These are phyloP conservation scores for Cyclocybe cylindracea DNA, from an alignment of 768 basidiomycete species.

Conservation along the genomic window DNA sequence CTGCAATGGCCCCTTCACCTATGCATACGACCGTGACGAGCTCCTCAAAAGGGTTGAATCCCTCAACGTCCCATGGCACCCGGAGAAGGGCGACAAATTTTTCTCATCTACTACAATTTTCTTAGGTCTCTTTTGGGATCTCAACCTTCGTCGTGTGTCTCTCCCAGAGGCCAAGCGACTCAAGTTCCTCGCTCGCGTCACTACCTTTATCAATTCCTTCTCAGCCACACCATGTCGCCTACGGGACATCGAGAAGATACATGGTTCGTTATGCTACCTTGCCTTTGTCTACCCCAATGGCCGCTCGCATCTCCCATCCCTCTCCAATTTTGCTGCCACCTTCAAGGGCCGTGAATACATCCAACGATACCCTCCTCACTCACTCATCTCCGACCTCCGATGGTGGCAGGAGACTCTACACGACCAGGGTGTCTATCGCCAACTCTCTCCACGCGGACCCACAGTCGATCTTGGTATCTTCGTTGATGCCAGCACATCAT, in stretches of 20 bases:
- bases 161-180: slow-evolving; percentile 29
- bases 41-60: slow-evolving; percentile 10
- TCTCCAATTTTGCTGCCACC: slow-evolving; percentile 23
- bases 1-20: slow-evolving; percentile 8
- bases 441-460: slow-evolving; percentile 7
- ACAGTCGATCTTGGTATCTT: slow-evolving; percentile 18
- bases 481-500: slow-evolving; percentile 24
- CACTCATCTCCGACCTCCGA: slow-evolving; percentile 17
- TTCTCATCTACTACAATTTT: slow-evolving; percentile 24
- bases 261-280: slow-evolving; percentile 32
- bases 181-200: slow-evolving; percentile 24
- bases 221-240: slow-evolving; percentile 9
- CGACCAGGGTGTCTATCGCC: background rate
- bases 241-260: slow-evolving; percentile 23
- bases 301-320: slow-evolving; percentile 18
- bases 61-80: slow-evolving; percentile 30
- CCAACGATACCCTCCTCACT: slow-evolving; percentile 11
- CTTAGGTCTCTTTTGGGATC: slow-evolving; percentile 35
- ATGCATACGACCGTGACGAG: slow-evolving; percentile 17
- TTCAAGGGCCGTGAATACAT: slow-evolving; percentile 17
- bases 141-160: slow-evolving; percentile 20
- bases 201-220: slow-evolving; percentile 9
- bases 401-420: slow-evolving; percentile 25
- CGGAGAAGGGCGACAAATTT: slow-evolving; percentile 19
- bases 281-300: slow-evolving; percentile 27